These are phyloP conservation scores for Mycena vitilis DNA, from an alignment of 768 basidiomycete genomes.

Conservation along the genomic window DNA sequence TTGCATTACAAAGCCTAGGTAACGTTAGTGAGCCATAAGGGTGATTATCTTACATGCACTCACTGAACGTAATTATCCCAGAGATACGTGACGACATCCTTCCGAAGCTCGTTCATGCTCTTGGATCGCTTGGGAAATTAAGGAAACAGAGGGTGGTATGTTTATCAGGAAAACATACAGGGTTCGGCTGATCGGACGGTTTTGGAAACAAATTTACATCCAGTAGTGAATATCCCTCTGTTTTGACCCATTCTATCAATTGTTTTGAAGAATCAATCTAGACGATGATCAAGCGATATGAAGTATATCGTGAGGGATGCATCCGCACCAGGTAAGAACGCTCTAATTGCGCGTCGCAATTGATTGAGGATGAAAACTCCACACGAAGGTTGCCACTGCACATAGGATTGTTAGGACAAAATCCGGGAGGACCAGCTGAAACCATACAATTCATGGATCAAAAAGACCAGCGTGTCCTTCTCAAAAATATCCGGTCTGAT, in stretches of 20 bases:
- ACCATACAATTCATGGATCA: slow-evolving; percentile 95
- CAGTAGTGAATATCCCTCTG: slow-evolving; percentile 75
- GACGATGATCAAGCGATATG: slow-evolving; percentile 18
- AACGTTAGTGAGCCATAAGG: slow-evolving; percentile 17
- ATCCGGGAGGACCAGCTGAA: neutral
- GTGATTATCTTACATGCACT: slow-evolving; percentile 41
- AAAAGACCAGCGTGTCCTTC: slow-evolving; percentile 82
- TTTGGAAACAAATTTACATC: slow-evolving; percentile 89
- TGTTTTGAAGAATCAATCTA: slow-evolving; percentile 89
- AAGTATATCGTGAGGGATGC: neutral
- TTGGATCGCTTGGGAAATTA: slow-evolving; percentile 51
- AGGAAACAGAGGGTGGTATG: neutral
- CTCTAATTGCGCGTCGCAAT: slow-evolving; percentile 81
- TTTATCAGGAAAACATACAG: slow-evolving; percentile 43
- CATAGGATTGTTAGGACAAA: slow-evolving; percentile 9
- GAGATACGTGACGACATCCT: slow-evolving; percentile 79
- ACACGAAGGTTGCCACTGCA: slow-evolving; percentile 88
- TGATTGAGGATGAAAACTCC: slow-evolving; percentile 79
- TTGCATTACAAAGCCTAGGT: slow-evolving; percentile 75
- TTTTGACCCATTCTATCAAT: slow-evolving; percentile 81
- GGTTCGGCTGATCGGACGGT: slow-evolving; percentile 50
- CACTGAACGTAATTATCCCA: slow-evolving; percentile 99
- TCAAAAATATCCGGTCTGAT: slow-evolving; percentile 81
- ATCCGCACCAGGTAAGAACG: slow-evolving; percentile 82
- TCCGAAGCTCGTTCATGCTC: slow-evolving; percentile 57